These are phyloP conservation scores for Saturnispora mendoncae DNA, from an alignment of 805 yeast genomes.

Conservation along the genomic window DNA sequence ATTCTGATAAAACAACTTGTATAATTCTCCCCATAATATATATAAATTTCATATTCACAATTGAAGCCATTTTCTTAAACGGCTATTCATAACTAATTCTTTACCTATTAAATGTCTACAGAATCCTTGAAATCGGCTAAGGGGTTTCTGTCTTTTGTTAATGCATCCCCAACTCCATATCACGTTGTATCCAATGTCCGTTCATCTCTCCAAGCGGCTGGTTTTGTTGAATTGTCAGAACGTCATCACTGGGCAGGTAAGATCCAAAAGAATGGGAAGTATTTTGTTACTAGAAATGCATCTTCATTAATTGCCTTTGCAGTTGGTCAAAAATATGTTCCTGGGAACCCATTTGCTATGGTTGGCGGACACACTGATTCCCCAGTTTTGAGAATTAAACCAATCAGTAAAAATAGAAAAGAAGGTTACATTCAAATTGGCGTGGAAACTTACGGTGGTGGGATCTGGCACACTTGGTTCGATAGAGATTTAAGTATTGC, in stretches of 20 bases:
- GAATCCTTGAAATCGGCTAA: constrained; percentile 33
- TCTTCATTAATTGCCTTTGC: constrained; percentile 84
- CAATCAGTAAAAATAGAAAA: constrained; percentile 57
- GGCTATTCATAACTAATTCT: no score
- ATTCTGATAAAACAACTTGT: neutral
- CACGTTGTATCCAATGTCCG: constrained; percentile 75
- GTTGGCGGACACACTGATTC: constrained; percentile 97
- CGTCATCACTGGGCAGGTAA: constrained; percentile 57
- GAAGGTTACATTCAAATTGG: constrained; percentile 86
- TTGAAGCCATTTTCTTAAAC: neutral
- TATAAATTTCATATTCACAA: neutral
- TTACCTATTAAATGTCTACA: constrained; percentile 16
- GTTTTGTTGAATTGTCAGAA: constrained; percentile 69
- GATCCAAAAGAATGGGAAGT: constrained; percentile 50
- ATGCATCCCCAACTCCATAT: constrained; percentile 86
- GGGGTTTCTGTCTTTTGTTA: constrained; percentile 70
- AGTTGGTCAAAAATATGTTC: constrained; percentile 61
- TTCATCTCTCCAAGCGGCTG: constrained; percentile 44
- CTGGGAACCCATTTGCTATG: constrained; percentile 78
- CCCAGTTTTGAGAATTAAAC: constrained; percentile 83
- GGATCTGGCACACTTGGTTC: constrained; percentile 95
- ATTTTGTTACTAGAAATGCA: constrained; percentile 82
- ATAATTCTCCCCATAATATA: neutral
- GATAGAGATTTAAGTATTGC: constrained; percentile 89
- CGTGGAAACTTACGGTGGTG: constrained; percentile 93